phyloP scores from a whole-genome alignment of 2,329 filamentous ascomycete genomes.

The Xylaria sp. region DNA sequence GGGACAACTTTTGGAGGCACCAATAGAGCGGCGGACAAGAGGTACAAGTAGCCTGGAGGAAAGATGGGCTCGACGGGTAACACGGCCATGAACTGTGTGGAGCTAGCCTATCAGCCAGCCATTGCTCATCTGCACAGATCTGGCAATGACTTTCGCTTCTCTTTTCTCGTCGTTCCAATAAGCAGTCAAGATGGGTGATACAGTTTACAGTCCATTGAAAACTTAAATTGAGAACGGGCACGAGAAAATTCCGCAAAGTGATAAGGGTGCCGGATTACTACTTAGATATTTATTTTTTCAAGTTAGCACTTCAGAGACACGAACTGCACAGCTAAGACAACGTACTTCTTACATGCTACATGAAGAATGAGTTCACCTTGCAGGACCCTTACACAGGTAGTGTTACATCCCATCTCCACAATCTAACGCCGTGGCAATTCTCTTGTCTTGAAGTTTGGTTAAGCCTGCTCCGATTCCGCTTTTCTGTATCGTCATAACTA shows the following conservation, averaged over 20 bases:
- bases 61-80: slow-evolving; percentile 23
- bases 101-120: slow-evolving; percentile 21
- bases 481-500: not conserved
- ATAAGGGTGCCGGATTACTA: not conserved
- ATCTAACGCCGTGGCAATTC: not conserved
- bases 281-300: too few relatives aligned
- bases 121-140: slow-evolving; percentile 19
- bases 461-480: not conserved
- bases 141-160: slow-evolving; percentile 30
- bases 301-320: not conserved
- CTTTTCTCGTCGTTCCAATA: slow-evolving; percentile 17
- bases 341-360: too few relatives aligned
- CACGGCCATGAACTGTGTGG: slow-evolving; percentile 31
- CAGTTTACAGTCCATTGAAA: not conserved
- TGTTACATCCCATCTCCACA: not conserved
- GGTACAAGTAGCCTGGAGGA: slow-evolving; percentile 7
- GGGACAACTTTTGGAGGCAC: not conserved
- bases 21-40: not conserved
- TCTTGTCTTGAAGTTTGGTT: not conserved
- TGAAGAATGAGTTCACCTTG: slow-evolving; percentile 5
- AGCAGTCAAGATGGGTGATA: not conserved
- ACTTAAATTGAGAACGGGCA: not conserved
- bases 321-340: too few relatives aligned
- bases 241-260: not conserved
- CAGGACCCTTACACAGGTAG: not conserved